Conservation (phyloP, 2,329 filamentous ascomycete genomes). For the Trichoderma atroviride region DNA sequence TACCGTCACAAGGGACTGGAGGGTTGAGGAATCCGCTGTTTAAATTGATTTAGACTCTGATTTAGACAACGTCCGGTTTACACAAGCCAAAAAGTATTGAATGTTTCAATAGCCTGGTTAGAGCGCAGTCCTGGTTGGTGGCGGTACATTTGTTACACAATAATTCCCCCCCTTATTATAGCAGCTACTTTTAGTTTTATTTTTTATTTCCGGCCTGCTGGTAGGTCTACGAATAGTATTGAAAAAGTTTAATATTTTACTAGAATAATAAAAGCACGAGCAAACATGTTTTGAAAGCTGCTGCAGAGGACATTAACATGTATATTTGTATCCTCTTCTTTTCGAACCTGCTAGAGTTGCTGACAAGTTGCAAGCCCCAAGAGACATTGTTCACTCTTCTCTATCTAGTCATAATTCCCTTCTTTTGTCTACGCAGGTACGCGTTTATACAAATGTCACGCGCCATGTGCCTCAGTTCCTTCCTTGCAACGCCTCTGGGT, state of each 20-base stretch:
- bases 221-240: neutral
- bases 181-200: neutral
- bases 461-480: neutral
- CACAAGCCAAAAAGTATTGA: neutral
- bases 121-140: neutral
- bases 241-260: neutral
- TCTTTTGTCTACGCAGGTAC: neutral
- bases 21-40: neutral
- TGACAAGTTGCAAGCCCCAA: neutral
- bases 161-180: neutral
- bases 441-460: accelerated
- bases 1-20: neutral
- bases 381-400: neutral
- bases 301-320: neutral
- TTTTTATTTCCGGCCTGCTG: neutral
- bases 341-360: neutral
- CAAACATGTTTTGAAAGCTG: neutral
- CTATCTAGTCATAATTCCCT: neutral
- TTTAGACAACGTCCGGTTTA: neutral
- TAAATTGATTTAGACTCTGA: neutral
- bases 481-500: neutral
- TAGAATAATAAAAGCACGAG: neutral
- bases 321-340: neutral
- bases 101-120: neutral
- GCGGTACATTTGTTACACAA: neutral